Percentiles rank a stretch among this genome's conserved stretches.
Conservation (phyloP, 805 yeast species). For the Starmera dryadoides region DNA sequence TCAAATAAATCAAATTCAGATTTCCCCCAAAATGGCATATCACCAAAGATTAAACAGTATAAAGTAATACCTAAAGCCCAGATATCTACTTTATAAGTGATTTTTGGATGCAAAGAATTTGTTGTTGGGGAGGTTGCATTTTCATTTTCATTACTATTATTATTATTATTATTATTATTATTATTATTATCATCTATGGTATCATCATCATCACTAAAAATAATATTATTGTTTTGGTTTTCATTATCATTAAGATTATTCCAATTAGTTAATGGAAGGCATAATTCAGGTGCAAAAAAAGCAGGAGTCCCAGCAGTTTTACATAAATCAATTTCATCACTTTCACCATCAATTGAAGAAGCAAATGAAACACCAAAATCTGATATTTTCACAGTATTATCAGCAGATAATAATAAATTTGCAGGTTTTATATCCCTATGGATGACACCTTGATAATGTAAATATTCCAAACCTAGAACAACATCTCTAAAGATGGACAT, state of each 20-base stretch:
- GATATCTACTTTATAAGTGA: constrained; percentile 84
- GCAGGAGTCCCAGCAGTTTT: constrained; percentile 98
- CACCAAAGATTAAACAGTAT: constrained; percentile 81
- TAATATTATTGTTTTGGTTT: background rate
- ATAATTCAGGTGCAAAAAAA: constrained; percentile 90
- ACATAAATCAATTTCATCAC: constrained; percentile 74
- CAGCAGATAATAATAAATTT: constrained; percentile 63
- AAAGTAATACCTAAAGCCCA: constrained; percentile 96
- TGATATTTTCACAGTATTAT: constrained; percentile 80
- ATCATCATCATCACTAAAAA: constrained; percentile 11
- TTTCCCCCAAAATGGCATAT: constrained; percentile 82
- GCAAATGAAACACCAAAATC: constrained; percentile 96
- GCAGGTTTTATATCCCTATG: constrained; percentile 98
- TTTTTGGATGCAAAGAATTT: constrained; percentile 31
- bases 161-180: background rate
- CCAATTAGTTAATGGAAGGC: constrained; percentile 36
- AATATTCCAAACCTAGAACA: constrained; percentile 78
- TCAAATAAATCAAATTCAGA: constrained; percentile 82
- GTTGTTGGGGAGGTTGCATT: constrained; percentile 4
- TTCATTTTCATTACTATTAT: constrained; percentile 11
- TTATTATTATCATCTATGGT: too few relatives aligned
- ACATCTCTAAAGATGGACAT: constrained; percentile 77
- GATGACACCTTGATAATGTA: constrained; percentile 84
- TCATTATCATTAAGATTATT: constrained; percentile 15
- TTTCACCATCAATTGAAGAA: constrained; percentile 33